Percentiles rank a stretch among this genome's conserved stretches.
Conservation (phyloP, 2,329 filamentous ascomycete genomes). For the Emergomyces pasteurianus region DNA sequence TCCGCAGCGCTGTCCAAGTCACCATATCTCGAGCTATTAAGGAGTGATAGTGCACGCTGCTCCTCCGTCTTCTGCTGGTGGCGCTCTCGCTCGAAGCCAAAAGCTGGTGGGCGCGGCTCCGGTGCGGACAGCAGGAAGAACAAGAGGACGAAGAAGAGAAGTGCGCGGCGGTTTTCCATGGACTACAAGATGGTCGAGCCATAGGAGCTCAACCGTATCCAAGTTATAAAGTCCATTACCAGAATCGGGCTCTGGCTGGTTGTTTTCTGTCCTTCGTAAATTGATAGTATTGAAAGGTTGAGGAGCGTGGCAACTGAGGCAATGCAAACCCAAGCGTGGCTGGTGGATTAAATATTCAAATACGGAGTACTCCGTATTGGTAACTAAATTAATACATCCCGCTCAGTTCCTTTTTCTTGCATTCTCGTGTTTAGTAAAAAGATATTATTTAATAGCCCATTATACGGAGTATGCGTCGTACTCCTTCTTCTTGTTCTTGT, state of each 20-base stretch:
- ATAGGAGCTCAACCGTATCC: conserved; percentile 10
- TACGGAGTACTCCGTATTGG: too few species aligned
- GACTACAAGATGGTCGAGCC: conserved; percentile 14
- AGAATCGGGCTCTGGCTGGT: background rate
- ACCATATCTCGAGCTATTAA: conserved; percentile 41
- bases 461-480: too few species aligned
- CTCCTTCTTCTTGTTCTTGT: too few species aligned
- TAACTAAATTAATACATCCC: too few species aligned
- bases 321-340: too few species aligned
- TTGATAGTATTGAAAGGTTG: background rate
- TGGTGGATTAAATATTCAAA: too few species aligned
- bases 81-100: conserved; percentile 32
- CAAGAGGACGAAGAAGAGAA: conserved; percentile 39
- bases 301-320: too few species aligned
- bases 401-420: too few species aligned
- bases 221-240: conserved; percentile 7
- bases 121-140: conserved; percentile 43
- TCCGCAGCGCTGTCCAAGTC: conserved; percentile 36
- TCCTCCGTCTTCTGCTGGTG: conserved; percentile 40
- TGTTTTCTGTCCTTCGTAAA: background rate
- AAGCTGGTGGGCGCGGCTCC: conserved; percentile 30
- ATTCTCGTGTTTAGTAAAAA: too few species aligned
- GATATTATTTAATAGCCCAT: too few species aligned
- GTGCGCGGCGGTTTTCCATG: conserved; percentile 38
- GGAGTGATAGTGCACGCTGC: conserved; percentile 37